Evolutionary conservation across 2,329 filamentous ascomycete species (phyloP), one percentile per base, ranked within the genome.

Genomic region (Sporothrix luriei): DNA sequence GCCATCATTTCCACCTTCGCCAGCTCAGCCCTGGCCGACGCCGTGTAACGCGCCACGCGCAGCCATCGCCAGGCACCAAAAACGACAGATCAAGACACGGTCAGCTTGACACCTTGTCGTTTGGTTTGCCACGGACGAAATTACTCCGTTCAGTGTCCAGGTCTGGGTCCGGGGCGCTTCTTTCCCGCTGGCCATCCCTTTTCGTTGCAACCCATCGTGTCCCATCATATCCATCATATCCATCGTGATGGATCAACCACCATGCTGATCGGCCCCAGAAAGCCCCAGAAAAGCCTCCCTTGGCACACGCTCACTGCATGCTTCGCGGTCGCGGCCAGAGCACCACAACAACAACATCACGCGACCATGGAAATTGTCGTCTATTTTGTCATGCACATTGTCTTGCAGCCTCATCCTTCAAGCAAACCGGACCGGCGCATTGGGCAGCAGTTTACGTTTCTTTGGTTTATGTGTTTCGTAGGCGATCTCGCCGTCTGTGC

Each of bases 361-460:
- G 21, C n/a, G 33, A 33, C 1, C 9, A 33, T 33, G 33, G 6
- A 5, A 7, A 33, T 33, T 33, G 33, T 33, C 9, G 5, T 33
- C 6, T 7, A 33, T 29, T 3, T 29, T 7, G 6, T 33, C 5
- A 33, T 5, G 3, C 24, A 14, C 10, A 9, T 14, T 19, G 14
- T 48, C 10, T 21, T 24, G 29, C 33, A 24, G 5, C n/a, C 19
- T 13, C n/a, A 9, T 14, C 10, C 11, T 62, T 9, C 51, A 49
- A 1, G 57, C 71, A 68, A 72, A 72, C 14, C 66, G 62, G 9
- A 72, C 71, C n/a, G 62, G 46, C 13, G 14, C 67, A 48, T 19
- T 55, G 24, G 62, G 33, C 51, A 61, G 55, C 46, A 66, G 6
- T 6, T 70, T 70, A 4, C 29, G 21, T n/a, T 70, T 70, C 16